These are phyloP conservation scores for Podospora bellae-mahoneyi DNA, from an alignment of 495 filamentous ascomycete genomes.

Conservation along the genomic window DNA sequence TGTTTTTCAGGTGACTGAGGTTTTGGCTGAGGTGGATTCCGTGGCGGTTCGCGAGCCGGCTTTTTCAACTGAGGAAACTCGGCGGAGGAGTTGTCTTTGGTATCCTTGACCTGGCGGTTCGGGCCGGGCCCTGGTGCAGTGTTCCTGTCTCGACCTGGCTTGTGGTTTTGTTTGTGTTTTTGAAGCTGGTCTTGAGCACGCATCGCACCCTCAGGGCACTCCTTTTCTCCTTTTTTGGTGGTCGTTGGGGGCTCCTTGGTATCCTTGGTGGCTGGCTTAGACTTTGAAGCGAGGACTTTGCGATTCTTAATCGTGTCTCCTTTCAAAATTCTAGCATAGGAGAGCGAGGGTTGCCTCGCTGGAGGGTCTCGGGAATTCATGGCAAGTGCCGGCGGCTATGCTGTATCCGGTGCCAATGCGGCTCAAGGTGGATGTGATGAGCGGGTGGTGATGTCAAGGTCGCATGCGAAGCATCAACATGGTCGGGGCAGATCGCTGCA, in stretches of 20 bases:
- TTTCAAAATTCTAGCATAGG: constrained; percentile 15
- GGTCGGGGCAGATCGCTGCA: constrained; percentile 2
- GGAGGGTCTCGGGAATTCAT: constrained; percentile 11
- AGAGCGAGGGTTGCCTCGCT: background rate
- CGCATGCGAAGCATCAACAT: constrained; percentile 4
- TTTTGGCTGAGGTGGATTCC: background rate
- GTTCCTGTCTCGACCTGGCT: background rate
- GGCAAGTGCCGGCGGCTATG: background rate
- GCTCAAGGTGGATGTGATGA: constrained; percentile 3
- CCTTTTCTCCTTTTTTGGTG: background rate
- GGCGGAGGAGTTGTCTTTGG: constrained; percentile 1
- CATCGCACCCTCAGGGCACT: background rate
- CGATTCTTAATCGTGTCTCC: constrained; percentile 16
- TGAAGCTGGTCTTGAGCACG: background rate
- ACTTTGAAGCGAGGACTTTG: constrained; percentile 12
- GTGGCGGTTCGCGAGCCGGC: background rate
- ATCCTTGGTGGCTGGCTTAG: background rate
- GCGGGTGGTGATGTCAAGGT: constrained; percentile 10
- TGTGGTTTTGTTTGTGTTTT: background rate
- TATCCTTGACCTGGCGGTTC: background rate
- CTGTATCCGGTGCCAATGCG: background rate
- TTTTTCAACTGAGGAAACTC: background rate
- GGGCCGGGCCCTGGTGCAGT: background rate
- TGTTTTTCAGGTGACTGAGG: background rate
- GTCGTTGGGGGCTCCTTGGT: background rate